phyloP scores from a whole-genome alignment of 2,329 filamentous ascomycete species.

The Claviceps humidiphila region DNA sequence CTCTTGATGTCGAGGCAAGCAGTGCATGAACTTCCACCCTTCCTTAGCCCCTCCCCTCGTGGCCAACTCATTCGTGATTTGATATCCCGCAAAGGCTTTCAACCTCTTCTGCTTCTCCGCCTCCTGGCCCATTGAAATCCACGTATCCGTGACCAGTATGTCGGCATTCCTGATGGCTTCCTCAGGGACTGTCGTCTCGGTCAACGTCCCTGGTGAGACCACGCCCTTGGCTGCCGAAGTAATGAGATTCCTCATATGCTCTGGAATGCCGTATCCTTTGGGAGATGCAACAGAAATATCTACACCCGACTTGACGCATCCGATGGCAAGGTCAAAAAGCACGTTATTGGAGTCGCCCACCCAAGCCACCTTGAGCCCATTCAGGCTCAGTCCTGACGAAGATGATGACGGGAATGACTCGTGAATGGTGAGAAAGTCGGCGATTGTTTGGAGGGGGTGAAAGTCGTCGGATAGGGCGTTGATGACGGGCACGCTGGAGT shows the following conservation, averaged over 20 bases:
- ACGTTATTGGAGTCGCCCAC: constrained; percentile 96
- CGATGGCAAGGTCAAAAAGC: constrained; percentile 83
- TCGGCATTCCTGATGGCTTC: constrained; percentile 78
- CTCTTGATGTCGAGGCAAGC: constrained; percentile 78
- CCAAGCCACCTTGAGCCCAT: constrained; percentile 88
- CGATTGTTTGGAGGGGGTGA: constrained; percentile 88
- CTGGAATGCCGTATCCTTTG: constrained; percentile 68
- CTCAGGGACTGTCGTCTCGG: constrained; percentile 67
- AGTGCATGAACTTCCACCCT: constrained; percentile 98
- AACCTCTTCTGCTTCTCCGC: constrained; percentile 65
- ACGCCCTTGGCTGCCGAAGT: constrained; percentile 44
- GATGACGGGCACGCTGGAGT: constrained; percentile 69
- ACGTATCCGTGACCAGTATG: constrained; percentile 90
- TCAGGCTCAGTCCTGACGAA: constrained; percentile 48
- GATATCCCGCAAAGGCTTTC: constrained; percentile 74
- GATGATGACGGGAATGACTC: constrained; percentile 55
- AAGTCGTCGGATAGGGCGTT: constrained; percentile 82
- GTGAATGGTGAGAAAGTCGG: constrained; percentile 82
- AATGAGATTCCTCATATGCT: constrained; percentile 61
- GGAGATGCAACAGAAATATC: constrained; percentile 81
- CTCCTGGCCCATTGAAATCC: constrained; percentile 98
- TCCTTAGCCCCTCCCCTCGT: constrained; percentile 73
- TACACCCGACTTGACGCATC: constrained; percentile 73
- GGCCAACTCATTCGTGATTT: constrained; percentile 78
- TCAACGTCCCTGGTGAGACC: constrained; percentile 48